Conservation (phyloP, 495 filamentous ascomycete species). For the Penicillium chermesinum region DNA sequence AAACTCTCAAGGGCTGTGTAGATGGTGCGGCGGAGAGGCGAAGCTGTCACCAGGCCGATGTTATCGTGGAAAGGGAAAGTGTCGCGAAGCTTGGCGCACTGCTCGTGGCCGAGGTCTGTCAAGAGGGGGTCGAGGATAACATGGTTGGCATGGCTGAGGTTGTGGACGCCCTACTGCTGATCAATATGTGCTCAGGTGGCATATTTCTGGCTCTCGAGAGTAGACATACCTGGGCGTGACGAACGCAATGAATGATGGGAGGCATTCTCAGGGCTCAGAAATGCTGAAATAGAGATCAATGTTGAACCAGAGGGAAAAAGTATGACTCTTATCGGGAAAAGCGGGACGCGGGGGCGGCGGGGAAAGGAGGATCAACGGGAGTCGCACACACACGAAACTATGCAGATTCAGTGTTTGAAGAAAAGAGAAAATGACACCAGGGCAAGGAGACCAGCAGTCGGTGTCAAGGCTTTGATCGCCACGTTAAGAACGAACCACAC, state of each 20-base stretch:
- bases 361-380: background rate
- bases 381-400: background rate
- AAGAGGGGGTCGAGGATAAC: slow-evolving; percentile 70
- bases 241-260: slow-evolving; percentile 48
- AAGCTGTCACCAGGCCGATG: slow-evolving; percentile 70
- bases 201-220: too few species aligned
- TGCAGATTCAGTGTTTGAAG: background rate
- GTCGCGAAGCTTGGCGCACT: slow-evolving; percentile 61
- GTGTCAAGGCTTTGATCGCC: background rate
- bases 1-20: slow-evolving; percentile 76
- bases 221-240: slow-evolving; percentile 47
- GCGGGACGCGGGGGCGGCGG: slow-evolving; percentile 20
- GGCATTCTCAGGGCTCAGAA: slow-evolving; percentile 19
- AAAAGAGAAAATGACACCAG: background rate
- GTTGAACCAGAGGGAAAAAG: background rate
- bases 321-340: slow-evolving; percentile 19
- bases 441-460: background rate
- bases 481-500: background rate
- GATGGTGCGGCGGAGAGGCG: slow-evolving; percentile 78
- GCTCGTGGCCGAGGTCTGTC: slow-evolving; percentile 67
- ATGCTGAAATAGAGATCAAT: background rate
- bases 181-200: too few species aligned
- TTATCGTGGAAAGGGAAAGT: slow-evolving; percentile 60
- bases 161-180: slow-evolving; percentile 68
- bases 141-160: slow-evolving; percentile 69